Base-by-base conservation (phyloP, 2,329 filamentous ascomycete genomes). In the Monosporascus sp. region DNA sequence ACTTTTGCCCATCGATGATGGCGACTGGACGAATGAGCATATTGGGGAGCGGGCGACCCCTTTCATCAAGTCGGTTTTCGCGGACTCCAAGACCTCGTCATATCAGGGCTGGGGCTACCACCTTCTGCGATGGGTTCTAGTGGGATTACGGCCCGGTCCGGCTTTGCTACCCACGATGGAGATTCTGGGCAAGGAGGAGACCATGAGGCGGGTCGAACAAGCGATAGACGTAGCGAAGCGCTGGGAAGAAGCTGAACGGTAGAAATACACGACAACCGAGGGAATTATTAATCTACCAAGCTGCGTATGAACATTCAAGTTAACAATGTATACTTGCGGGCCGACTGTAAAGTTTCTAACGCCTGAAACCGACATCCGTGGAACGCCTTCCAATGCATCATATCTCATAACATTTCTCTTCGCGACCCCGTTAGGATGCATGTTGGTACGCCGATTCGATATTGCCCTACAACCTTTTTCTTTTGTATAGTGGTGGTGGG, bases 301-400 rank as follows among this genome's bases (percentile, higher is more conserved):
- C 8, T 31, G 7, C 5, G 50, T 14, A 20, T 41, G 20, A 39
- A 35, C 50, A 51, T 50, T 51, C 18, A 22, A 43, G 59, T 54
- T 60, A 56, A 24, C 35, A 5, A 14, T 5, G 31, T 35, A 14
- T 35, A 5, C 31, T 35, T 35, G 11, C 22, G 22, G 6, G 17
- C 27, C 45, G n/a, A 38, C 24, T 47, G 24, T 39, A 43, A 35
- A 24, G 24, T 51, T 50, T 59, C 22, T 50, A 48, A 48, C 49
- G 50, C 50, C 51, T 35, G 36, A 54, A 50, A 56, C 45, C 22
- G 51, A 52, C 52, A 8, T 39, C 48, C 54, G 52, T 35, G 38
- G 49, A 68, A 68, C 66, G 65, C 66, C 66, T 53, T 56, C 55
- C 52, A 60, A 68, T 67, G 66, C 65, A 64, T 67, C 65, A 51